Base-by-base conservation (phyloP, 2,329 filamentous ascomycete species). In the Colletotrichum camelliae region DNA sequence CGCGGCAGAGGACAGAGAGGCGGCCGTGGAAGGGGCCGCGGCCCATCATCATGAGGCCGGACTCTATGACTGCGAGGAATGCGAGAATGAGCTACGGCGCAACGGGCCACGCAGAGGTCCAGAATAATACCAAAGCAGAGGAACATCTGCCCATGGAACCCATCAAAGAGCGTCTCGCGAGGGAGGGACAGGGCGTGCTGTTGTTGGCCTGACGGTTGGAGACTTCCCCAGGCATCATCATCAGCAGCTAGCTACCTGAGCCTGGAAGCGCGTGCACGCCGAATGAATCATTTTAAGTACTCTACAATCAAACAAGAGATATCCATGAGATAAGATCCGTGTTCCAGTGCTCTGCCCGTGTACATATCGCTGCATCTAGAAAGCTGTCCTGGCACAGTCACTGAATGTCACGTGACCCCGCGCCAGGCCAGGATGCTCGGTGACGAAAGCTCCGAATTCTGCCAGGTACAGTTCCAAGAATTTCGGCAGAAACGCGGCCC, bases 1-100 rank as follows among this genome's bases (percentile, higher is more conserved):
- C 86, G 89, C 33, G 89, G 90, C 18, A 87, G 89, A 52, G 87
- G 89, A 29, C 75, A 74, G 37, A 64, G 77, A 31, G 64, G 70
- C 16, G 70, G 74, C 18, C 69, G 75, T 24, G 77, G 77, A 33
- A 65, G 76, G 13, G 71, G 77, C 21, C 67, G 77, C 48, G 77
- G 75, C 43, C 43, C 43, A 27, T 57, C 35, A 74, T 76, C 57
- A 75, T 52, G 60, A 64, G 35, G 13, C 61, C 21, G 39, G 21
- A 52, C 13, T 24, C 35, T 15, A 37, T 39, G 39, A 52, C n/a
- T 29, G 18, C 57, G 12, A 67, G 31, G 24, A 65, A 65, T 61
- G 31, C 48, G 35, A 76, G 16, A 55, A 48, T 64, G 55, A 29
- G 39, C 52, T 29, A 24, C 21, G 69, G 43, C 57, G 57, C 55